phyloP scores from a whole-genome alignment of 2,329 filamentous ascomycete species.

The Aspergillus sp. region DNA sequence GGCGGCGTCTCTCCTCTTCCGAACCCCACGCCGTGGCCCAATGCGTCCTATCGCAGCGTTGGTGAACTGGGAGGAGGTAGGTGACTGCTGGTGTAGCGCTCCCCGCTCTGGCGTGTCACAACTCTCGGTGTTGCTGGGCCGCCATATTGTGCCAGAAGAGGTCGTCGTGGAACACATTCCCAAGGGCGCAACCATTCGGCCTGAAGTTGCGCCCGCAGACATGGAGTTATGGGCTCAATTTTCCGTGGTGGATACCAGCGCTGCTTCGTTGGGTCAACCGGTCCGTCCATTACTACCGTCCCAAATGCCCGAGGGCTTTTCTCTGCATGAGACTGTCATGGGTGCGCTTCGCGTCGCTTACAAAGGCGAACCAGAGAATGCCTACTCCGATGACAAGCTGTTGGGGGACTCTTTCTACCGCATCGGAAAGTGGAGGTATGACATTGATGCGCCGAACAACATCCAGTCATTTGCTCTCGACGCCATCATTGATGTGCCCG shows the following conservation, averaged over 20 bases:
- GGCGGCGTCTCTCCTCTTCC: conserved; percentile 10
- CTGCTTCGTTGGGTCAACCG: neutral
- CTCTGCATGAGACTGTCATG: conserved; percentile 31
- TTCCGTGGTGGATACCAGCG: conserved; percentile 36
- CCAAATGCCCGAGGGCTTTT: conserved; percentile 8
- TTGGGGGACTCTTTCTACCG: conserved; percentile 39
- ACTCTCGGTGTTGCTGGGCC: conserved; percentile 36
- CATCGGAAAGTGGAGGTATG: conserved; percentile 39
- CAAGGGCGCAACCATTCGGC: conserved; percentile 58
- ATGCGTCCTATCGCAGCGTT: conserved; percentile 57
- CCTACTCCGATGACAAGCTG: conserved; percentile 35
- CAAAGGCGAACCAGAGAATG: conserved; percentile 25
- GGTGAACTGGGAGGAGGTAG: conserved; percentile 69
- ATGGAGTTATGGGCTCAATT: conserved; percentile 69
- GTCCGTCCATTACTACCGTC: neutral
- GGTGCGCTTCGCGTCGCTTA: conserved; percentile 28
- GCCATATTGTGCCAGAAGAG: conserved; percentile 63
- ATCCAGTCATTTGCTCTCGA: conserved; percentile 40
- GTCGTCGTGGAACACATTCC: conserved; percentile 71
- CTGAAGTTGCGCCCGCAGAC: conserved; percentile 59
- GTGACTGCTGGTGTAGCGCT: conserved; percentile 82
- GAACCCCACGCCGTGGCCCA: conserved; percentile 17
- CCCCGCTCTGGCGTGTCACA: conserved; percentile 44
- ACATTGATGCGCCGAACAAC: conserved; percentile 31
- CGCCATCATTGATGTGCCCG: conserved; percentile 34